Base-by-base conservation (phyloP, 352 stramenopile genomes). In the Phytophthora sp. region DNA sequence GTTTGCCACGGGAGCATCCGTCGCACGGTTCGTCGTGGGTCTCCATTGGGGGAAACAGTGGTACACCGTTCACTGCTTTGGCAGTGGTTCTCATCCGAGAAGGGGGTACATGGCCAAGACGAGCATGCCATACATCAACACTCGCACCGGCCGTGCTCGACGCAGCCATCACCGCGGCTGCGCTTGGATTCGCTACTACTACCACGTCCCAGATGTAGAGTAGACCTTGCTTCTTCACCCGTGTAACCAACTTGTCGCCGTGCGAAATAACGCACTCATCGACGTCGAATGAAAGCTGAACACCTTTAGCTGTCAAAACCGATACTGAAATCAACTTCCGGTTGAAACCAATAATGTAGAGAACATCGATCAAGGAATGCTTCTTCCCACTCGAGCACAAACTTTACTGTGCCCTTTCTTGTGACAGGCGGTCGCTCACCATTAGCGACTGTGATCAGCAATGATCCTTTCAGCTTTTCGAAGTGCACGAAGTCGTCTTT, bases 381-480 rank as follows among this genome's bases (percentile, higher is more conserved):
- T 26, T 16, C 29, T 21, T n/a, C 39, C 2, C 29, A 6, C 7
- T 27, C 20, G 7, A 41, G 27, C 2, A 18, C 18, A 41, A 55
- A 55, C 12, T 41, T 55, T 12, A 55, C 30, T 11, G 16, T 39
- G 29, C n/a, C 47, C 29, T 41, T 42, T 5, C 16, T 29, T 20
- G 9, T 27, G 0, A 16, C 54, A 20, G 23, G 24, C 18, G 52
- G 24, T 1, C 36, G 24, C 13, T 44, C 24, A 18, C 53, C 53
- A 31, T 53, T 53, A 9, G 54, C 42, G 23, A 53, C 27, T 18
- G 39, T 44, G 27, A 62, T 46, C 39, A 36, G 4, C 16, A 53
- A 11, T 2, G 39, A 36, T 11, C 42, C 21, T 3, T 7, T n/a
- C 13, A 62, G 21, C 27, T 46, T 18, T 7, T 52, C 39, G 41